phyloP scores from a whole-genome alignment of 2,329 filamentous ascomycete genomes.

The Ilyonectria mors-panacis region DNA sequence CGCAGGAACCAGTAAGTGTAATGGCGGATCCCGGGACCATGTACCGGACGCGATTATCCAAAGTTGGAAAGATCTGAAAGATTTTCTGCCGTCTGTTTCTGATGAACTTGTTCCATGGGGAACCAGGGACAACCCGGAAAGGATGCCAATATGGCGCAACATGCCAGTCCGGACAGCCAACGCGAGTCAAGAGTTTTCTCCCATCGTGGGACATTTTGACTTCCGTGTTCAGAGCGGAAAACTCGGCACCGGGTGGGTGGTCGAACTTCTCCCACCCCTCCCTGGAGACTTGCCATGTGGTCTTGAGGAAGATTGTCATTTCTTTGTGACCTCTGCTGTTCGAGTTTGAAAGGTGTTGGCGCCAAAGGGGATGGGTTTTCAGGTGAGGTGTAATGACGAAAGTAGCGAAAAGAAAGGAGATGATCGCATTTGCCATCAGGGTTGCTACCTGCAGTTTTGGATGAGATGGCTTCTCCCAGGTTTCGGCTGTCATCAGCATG shows the following conservation, averaged over 20 bases:
- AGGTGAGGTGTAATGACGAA: conserved; percentile 39
- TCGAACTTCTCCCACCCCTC: conserved; percentile 17
- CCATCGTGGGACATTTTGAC: conserved; percentile 39
- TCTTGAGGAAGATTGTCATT: conserved; percentile 30
- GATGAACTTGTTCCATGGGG: conserved; percentile 46
- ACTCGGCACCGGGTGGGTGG: conserved; percentile 35
- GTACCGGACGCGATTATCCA: conserved; percentile 7
- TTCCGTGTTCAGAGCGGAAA: conserved; percentile 38
- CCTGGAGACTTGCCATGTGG: conserved; percentile 35
- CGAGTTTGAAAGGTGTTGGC: neutral
- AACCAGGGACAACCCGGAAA: conserved; percentile 38
- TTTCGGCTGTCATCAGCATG: conserved; percentile 42
- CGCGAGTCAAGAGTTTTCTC: conserved; percentile 33
- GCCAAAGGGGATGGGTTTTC: conserved; percentile 21
- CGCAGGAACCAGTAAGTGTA: conserved; percentile 8
- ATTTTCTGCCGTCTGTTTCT: conserved; percentile 32
- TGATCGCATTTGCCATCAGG: conserved; percentile 37
- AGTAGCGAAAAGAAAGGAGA: conserved; percentile 41
- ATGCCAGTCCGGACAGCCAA: conserved; percentile 32
- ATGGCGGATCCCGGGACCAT: conserved; percentile 30
- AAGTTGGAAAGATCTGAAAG: conserved; percentile 14
- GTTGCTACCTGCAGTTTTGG: conserved; percentile 34
- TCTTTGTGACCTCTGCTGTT: conserved; percentile 8
- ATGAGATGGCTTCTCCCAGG: conserved; percentile 34
- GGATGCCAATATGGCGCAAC: conserved; percentile 40